phyloP scores from a whole-genome alignment of 176 grass and related monocot genomes.

The Secale cereale region DNA sequence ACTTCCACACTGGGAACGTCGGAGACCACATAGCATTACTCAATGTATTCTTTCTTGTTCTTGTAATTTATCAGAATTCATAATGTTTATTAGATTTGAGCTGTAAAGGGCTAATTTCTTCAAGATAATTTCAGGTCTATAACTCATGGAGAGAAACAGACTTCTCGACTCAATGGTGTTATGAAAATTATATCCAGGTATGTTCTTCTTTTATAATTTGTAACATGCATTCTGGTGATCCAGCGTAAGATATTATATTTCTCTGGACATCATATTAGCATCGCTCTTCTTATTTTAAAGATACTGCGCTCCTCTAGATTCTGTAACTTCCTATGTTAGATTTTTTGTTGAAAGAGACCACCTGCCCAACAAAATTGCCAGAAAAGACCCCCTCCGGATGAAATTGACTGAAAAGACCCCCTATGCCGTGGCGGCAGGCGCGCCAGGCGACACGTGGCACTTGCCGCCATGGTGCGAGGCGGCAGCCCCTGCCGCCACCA shows the following conservation, averaged over 20 bases:
- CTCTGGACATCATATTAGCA: background rate
- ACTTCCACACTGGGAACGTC: slow-evolving; percentile 91
- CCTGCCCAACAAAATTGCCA: no score
- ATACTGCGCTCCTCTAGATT: background rate
- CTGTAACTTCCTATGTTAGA: background rate
- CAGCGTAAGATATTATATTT: slow-evolving; percentile 1
- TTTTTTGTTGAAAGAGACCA: no score
- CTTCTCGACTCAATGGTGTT: slow-evolving; percentile 94
- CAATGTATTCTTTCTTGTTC: slow-evolving; percentile 48
- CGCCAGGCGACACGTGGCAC: no score
- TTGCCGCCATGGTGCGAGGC: no score
- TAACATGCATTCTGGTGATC: background rate
- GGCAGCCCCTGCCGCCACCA: no score
- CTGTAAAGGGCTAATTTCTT: slow-evolving; percentile 27
- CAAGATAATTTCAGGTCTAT: slow-evolving; percentile 60
- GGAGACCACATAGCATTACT: slow-evolving; percentile 87
- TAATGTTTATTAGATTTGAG: slow-evolving; percentile 3
- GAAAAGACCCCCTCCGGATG: no score
- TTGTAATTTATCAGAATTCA: slow-evolving; percentile 19
- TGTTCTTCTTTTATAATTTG: background rate
- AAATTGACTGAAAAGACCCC: no score
- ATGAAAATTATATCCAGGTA: slow-evolving; percentile 96
- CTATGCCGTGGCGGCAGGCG: no score
- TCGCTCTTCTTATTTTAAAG: slow-evolving; percentile 11
- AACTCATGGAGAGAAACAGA: slow-evolving; percentile 91